These are phyloP conservation scores for Aphanomyces stellatus DNA, from an alignment of 352 stramenopile genomes.

Conservation along the genomic window DNA sequence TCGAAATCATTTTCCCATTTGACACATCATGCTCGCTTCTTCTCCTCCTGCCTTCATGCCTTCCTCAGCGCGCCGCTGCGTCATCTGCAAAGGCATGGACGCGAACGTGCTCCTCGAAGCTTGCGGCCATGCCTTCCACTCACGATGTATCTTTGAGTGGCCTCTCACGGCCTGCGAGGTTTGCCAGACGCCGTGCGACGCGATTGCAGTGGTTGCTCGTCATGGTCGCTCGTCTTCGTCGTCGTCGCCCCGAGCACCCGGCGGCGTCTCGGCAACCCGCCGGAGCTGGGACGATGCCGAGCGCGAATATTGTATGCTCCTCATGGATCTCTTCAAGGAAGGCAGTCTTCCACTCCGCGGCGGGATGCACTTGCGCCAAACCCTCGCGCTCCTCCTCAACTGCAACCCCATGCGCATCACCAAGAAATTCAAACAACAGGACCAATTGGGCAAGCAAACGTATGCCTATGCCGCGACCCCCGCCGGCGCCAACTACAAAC, in stretches of 20 bases:
- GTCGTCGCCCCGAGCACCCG: neutral
- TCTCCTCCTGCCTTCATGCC: neutral
- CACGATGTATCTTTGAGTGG: conserved; percentile 65
- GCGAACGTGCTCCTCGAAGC: conserved; percentile 54
- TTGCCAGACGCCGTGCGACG: conserved; percentile 27
- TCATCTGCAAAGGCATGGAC: conserved; percentile 61
- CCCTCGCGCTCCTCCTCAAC: conserved; percentile 65
- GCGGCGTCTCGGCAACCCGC: conserved; percentile 24
- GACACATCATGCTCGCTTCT: neutral
- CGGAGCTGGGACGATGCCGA: conserved; percentile 49
- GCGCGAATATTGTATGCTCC: conserved; percentile 70
- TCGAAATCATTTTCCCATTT: neutral
- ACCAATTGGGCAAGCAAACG: conserved; percentile 64
- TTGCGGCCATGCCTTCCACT: conserved; percentile 71
- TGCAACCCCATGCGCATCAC: conserved; percentile 75
- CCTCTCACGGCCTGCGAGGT: conserved; percentile 52
- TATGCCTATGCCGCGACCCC: conserved; percentile 45
- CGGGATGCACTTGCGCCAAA: conserved; percentile 59
- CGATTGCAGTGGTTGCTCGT: neutral
- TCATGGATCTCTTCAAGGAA: conserved; percentile 78
- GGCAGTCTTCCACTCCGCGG: conserved; percentile 53
- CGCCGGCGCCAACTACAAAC: conserved; percentile 65
- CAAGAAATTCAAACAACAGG: conserved; percentile 51
- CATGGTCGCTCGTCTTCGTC: neutral
- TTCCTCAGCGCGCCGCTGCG: conserved; percentile 28